These are phyloP conservation scores for Pseudogymnoascus sp. DNA, from an alignment of 2,329 filamentous ascomycete species.

Conservation along the genomic window DNA sequence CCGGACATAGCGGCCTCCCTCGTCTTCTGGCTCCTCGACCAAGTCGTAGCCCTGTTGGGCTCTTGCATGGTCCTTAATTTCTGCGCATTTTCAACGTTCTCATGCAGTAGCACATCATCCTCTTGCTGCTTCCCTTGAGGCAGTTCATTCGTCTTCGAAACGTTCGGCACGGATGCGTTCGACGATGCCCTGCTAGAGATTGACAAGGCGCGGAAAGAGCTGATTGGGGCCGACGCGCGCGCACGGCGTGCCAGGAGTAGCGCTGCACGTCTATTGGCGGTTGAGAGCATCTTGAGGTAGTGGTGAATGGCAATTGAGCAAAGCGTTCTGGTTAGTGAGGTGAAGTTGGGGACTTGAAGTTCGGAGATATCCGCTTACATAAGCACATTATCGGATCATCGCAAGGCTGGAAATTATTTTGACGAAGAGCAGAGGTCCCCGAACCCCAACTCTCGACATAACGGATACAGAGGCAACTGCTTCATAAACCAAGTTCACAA, in stretches of 20 bases:
- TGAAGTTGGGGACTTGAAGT: constrained; percentile 3
- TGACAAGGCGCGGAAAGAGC: not conserved
- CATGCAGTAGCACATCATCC: constrained; percentile 45
- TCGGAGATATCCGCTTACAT: constrained; percentile 3
- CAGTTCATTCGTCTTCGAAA: constrained; percentile 52
- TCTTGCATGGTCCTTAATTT: constrained; percentile 51
- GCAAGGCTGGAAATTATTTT: constrained; percentile 9
- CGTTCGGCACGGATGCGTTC: constrained; percentile 33
- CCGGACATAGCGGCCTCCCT: constrained; percentile 81
- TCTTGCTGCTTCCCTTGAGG: constrained; percentile 42
- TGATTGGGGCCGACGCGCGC: not conserved
- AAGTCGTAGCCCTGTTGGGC: constrained; percentile 73
- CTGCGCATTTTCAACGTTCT: constrained; percentile 40
- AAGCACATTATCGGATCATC: not conserved
- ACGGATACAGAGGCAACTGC: not conserved
- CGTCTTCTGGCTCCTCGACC: constrained; percentile 80
- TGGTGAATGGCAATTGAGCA: constrained; percentile 5
- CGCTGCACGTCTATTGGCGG: constrained; percentile 5
- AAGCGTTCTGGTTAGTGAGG: not conserved
- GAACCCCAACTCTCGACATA: not conserved
- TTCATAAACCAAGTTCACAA: not conserved
- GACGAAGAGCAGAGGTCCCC: not conserved
- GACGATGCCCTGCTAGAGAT: constrained; percentile 21
- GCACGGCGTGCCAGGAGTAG: not conserved
- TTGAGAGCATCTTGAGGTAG: constrained; percentile 2